phyloP scores from a whole-genome alignment of 2,329 filamentous ascomycete genomes.

The Emmonsiellopsis sp. region DNA sequence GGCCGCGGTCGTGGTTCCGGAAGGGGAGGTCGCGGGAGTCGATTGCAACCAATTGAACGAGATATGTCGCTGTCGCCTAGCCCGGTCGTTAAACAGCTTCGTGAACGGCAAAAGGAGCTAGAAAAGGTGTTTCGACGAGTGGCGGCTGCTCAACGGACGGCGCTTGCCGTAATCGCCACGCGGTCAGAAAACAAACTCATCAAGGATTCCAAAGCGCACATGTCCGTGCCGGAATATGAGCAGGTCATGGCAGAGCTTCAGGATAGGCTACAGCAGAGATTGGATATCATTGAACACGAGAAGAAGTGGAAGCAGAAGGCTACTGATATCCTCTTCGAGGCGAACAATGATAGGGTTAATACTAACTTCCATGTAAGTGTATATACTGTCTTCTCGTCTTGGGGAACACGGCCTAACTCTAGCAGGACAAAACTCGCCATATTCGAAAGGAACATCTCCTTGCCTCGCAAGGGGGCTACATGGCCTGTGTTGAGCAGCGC shows the following conservation, averaged over 20 bases:
- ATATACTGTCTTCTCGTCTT: background rate
- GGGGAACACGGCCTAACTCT: constrained; percentile 1
- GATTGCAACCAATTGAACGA: constrained; percentile 23
- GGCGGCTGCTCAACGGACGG: constrained; percentile 31
- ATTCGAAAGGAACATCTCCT: constrained; percentile 30
- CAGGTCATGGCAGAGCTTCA: constrained; percentile 26
- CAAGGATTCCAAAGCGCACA: constrained; percentile 33
- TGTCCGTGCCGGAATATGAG: constrained; percentile 30
- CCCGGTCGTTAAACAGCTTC: constrained; percentile 28
- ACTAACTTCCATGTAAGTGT: constrained; percentile 22
- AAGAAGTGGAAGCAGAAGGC: constrained; percentile 25
- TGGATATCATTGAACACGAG: constrained; percentile 22
- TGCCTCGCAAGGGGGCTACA: constrained; percentile 32
- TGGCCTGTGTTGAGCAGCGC: constrained; percentile 30
- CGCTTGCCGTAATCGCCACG: constrained; percentile 30
- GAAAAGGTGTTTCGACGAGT: constrained; percentile 34
- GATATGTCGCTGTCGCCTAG: constrained; percentile 26
- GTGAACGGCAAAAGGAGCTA: constrained; percentile 34
- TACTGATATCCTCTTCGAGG: constrained; percentile 21
- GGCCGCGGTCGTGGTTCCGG: constrained; percentile 21
- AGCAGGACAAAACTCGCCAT: constrained; percentile 19
- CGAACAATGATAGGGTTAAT: constrained; percentile 25
- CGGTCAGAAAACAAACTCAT: constrained; percentile 30
- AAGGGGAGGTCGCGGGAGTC: constrained; percentile 21
- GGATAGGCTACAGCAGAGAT: constrained; percentile 18